Base-by-base conservation (phyloP, 2,329 filamentous ascomycete species). In the Tolypocladium tundrense region DNA sequence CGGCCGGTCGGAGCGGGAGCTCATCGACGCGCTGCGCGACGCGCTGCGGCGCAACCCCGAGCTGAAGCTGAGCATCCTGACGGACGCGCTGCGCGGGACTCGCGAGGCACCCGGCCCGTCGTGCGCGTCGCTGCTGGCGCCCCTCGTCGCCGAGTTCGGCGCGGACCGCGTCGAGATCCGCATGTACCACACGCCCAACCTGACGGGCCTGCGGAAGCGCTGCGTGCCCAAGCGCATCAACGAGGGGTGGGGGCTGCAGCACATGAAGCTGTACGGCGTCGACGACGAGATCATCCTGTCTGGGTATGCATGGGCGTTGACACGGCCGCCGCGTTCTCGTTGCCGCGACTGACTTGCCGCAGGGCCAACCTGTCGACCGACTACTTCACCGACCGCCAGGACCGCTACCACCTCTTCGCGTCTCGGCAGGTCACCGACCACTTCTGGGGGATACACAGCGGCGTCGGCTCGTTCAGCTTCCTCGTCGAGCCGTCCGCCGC, bases 231-330 rank as follows among this genome's bases (percentile, higher is more conserved):
- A 85, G 68, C 82, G 94, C 24, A 93, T 99, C 70, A 99, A 99
- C 65, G 94, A 99, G 74, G 94, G 94, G 21, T 99, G 94, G 94
- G 94, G 94, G 1, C 75, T 99, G 60, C 94, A 99, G 70, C 94
- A 99, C 69, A 99, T 99, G 93, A 99, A 99, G 79, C 79, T 99
- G 0, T 99, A 99, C 66, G 94, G 94, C 0, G 78, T 96, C 27
- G 94, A 99, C 66, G 91, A 99, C 67, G 91, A 96, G 71, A 88
- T 99, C 59, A 93, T 99, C 63, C 84, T 99, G 66, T 96, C 92
- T 9, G 92, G 91, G 84, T 90, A 80, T 61, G 77, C 58, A 57
- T 55, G 24, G 4, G 6, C 27, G 11, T 59, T 59, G 27, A 40
- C 27, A 6, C 8, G 10, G 27, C n/a, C 11, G n/a, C 40, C 10